Base-by-base conservation (phyloP, 805 yeast genomes). In the Sporopachydermia lactativora region DNA sequence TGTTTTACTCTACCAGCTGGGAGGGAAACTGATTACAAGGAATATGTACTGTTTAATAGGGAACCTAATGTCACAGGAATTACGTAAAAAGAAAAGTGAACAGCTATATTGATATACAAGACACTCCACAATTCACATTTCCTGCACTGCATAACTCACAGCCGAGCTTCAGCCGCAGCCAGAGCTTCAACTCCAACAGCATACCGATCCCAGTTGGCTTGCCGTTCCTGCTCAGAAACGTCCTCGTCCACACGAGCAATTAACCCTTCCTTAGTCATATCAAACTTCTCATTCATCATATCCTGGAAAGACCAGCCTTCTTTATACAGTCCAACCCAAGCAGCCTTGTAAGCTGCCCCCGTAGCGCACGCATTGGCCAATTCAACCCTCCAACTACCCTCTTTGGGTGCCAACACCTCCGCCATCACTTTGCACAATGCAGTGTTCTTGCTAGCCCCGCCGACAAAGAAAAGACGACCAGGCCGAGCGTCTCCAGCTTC, bases 351-450 rank as follows among this genome's bases (percentile, higher is more conserved):
- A 35, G 94, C 89, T 3, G 95, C 95, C 17, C 96, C 96, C 28
- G 83, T 58, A 0, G 95, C 96, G 66, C 96, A 86, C 1, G 95
- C 92, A 59, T 86, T 86, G 4, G 89, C 75, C 38, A 83, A 72
- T 51, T 82, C 86, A 34, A 81, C 77, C 44, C 74, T 72, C 54
- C 59, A 82, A 45, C 80, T 75, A 1, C 88, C 92, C 1, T 65
- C 59, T 17, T 61, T 52, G 0, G 82, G 75, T 3, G 86, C 88
- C 28, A 86, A 58, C 4, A 86, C 75, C 8, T 77, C 64, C 6
- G 86, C 75, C 64, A 82, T 79, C 47, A 73, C 78, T 15, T 60
- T 57, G 19, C 85, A 76, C 40, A 86, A 79, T 18, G 84, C 71
- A 15, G 54, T 46, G 55, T 88, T 86, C 38, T 73, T 73, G 3